A percentile compares a stretch with the other conserved stretches of the same genome.
Conservation (phyloP, 2,329 filamentous ascomycete genomes). For the Trematosphaeria pertusa region DNA sequence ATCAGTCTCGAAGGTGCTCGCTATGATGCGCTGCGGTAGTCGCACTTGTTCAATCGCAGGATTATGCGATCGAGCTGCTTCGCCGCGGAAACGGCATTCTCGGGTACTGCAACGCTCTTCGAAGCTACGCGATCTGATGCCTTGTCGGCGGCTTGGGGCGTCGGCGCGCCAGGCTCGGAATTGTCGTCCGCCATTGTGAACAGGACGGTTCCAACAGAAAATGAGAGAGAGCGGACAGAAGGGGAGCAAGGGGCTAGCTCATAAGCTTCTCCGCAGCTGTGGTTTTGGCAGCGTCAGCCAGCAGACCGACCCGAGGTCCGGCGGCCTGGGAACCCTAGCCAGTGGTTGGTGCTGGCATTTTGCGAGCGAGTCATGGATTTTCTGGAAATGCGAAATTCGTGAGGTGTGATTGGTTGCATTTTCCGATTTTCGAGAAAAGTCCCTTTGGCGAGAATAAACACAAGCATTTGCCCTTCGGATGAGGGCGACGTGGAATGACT, state of each 20-base stretch:
- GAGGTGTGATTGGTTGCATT: background rate
- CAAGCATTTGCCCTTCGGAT: too few species aligned
- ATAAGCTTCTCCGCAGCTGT: constrained; percentile 6
- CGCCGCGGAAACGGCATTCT: constrained; percentile 35
- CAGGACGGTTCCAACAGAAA: background rate
- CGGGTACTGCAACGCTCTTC: constrained; percentile 37
- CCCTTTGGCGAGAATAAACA: too few species aligned
- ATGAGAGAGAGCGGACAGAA: constrained; percentile 4
- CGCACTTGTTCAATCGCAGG: constrained; percentile 54
- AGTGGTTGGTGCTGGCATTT: background rate
- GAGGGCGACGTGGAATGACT: too few species aligned
- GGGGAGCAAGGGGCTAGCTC: background rate
- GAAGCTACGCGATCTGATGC: constrained; percentile 12
- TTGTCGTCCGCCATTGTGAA: constrained; percentile 42
- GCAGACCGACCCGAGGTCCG: constrained; percentile 6
- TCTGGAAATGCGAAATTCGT: background rate
- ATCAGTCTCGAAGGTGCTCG: constrained; percentile 14
- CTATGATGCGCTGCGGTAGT: too few species aligned
- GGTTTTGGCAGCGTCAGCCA: constrained; percentile 4
- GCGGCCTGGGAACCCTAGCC: constrained; percentile 3
- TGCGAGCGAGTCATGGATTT: background rate
- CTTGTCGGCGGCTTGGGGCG: constrained; percentile 31
- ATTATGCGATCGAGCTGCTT: constrained; percentile 48
- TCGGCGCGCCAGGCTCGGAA: constrained; percentile 42
- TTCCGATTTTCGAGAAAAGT: too few species aligned